phyloP scores from a whole-genome alignment of 176 grass and related monocot genomes.

The Rhipidocladum racemiflorum region DNA sequence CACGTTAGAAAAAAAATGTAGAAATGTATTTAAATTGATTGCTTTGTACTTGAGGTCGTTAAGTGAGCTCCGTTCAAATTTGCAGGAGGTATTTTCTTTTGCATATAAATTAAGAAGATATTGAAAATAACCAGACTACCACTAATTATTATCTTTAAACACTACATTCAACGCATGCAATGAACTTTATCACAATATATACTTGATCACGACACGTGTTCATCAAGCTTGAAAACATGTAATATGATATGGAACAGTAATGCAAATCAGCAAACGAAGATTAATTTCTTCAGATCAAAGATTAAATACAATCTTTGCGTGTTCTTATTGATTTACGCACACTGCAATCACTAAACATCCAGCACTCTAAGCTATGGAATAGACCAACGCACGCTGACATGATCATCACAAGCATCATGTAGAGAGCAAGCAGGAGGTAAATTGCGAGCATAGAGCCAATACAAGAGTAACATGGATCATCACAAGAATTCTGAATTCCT shows the following conservation, averaged over 20 bases:
- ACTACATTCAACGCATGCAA: no score
- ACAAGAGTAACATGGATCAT: conserved; percentile 18
- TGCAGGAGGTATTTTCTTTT: no score
- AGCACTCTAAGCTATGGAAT: conserved; percentile 33
- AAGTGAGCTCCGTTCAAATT: no score
- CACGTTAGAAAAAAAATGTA: not conserved
- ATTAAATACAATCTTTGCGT: conserved; percentile 25
- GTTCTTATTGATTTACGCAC: conserved; percentile 30
- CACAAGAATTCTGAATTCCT: not conserved
- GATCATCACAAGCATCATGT: not conserved
- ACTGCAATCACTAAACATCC: not conserved
- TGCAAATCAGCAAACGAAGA: not conserved
- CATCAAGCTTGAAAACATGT: no score
- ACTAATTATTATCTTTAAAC: no score
- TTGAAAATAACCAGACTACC: no score
- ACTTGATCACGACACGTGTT: no score
- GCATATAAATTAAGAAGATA: no score
- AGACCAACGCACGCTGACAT: not conserved
- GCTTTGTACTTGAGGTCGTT: not conserved
- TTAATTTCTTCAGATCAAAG: conserved; percentile 16
- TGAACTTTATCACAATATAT: no score
- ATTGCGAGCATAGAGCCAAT: conserved; percentile 13
- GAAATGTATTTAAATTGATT: not conserved
- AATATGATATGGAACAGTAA: not conserved
- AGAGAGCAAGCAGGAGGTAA: not conserved